These are phyloP conservation scores for Sphagnurus paluster DNA, from an alignment of 1,284 basidiomycete species.

Conservation along the genomic window DNA sequence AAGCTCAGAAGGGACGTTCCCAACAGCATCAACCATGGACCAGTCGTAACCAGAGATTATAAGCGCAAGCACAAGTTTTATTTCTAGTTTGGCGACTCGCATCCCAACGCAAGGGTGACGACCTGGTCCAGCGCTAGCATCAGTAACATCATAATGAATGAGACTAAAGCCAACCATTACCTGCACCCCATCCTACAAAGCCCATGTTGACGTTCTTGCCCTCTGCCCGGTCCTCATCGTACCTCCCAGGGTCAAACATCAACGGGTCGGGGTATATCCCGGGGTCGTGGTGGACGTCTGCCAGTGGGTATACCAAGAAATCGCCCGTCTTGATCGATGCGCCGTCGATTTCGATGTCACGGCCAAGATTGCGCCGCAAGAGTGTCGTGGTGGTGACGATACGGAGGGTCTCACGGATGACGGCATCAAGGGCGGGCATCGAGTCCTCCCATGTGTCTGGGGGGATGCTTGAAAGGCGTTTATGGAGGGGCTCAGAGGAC, in stretches of 20 bases:
- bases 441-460: conserved; percentile 29
- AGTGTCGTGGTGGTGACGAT: conserved; percentile 18
- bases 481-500: conserved; percentile 18
- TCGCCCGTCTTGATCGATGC: conserved; percentile 18
- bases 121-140: conserved; percentile 20
- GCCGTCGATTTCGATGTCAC: conserved; percentile 21
- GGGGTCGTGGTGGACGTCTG: conserved; percentile 34
- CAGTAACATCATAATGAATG: background rate
- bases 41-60: conserved; percentile 33
- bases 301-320: conserved; percentile 28
- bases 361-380: conserved; percentile 26
- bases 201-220: conserved; percentile 29
- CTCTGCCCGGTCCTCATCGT: conserved; percentile 26
- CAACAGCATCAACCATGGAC: conserved; percentile 29
- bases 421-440: conserved; percentile 27
- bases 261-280: conserved; percentile 32
- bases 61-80: conserved; percentile 34
- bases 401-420: conserved; percentile 29
- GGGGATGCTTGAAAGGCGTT: conserved; percentile 25
- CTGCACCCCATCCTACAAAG: conserved; percentile 40
- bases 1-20: conserved; percentile 21
- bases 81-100: conserved; percentile 37
- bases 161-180: conserved; percentile 18
- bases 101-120: conserved; percentile 36
- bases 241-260: conserved; percentile 35